phyloP scores from a whole-genome alignment of 257 asterid species.

The Agastache rugosa region DNA sequence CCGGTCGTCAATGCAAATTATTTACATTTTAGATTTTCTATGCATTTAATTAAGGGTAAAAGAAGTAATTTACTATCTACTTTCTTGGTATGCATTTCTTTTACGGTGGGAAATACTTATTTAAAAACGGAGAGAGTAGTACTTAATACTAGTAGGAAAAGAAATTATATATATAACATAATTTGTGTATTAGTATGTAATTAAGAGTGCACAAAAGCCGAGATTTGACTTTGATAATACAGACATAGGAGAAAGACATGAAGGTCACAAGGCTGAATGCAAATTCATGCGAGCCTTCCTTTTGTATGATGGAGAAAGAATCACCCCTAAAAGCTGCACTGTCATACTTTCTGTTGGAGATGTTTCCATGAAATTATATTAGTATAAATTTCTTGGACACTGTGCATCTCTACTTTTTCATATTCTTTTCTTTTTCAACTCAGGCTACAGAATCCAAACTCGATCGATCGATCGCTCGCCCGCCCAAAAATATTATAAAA shows the following conservation, averaged over 20 bases:
- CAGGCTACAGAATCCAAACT: too few relatives aligned
- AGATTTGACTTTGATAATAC: conserved; percentile 36
- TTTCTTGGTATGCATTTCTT: too few relatives aligned
- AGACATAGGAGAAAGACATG: neutral
- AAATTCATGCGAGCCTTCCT: conserved; percentile 7
- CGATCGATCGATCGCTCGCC: too few relatives aligned
- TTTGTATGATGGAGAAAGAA: conserved; percentile 54
- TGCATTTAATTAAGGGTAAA: too few relatives aligned
- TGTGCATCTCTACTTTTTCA: conserved; percentile 32
- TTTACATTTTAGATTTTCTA: too few relatives aligned
- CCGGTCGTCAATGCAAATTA: too few relatives aligned
- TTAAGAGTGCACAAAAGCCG: conserved; percentile 28
- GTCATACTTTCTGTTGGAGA: conserved; percentile 47
- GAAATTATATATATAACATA: too few relatives aligned
- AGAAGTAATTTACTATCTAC: too few relatives aligned
- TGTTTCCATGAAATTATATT: conserved; percentile 36
- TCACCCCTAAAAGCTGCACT: conserved; percentile 45
- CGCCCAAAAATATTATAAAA: too few relatives aligned
- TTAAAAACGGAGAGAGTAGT: too few relatives aligned
- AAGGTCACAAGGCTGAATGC: conserved; percentile 34
- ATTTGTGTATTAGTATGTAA: neutral
- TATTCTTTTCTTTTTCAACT: neutral
- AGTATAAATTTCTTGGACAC: conserved; percentile 48
- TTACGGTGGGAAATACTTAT: too few relatives aligned
- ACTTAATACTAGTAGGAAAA: too few relatives aligned